phyloP scores from a whole-genome alignment of 78 protist genomes.

The Tieghemostelium lacteum region DNA sequence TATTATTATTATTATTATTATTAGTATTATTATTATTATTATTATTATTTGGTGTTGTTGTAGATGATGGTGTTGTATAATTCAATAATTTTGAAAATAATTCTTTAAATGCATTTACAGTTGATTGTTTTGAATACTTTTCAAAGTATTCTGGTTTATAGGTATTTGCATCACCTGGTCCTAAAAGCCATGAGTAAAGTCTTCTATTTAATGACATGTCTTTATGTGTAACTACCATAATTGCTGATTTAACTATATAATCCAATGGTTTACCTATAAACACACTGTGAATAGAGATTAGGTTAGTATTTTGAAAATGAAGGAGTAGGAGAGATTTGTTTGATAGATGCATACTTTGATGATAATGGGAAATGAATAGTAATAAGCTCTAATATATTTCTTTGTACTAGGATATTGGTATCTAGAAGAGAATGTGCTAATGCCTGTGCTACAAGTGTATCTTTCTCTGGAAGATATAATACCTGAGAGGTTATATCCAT shows the following conservation, averaged over 20 bases:
- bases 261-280: conserved; percentile 32
- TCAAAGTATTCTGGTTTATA: conserved; percentile 30
- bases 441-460: conserved; percentile 58
- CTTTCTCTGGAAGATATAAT: conserved; percentile 69
- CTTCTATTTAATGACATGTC: conserved; percentile 75
- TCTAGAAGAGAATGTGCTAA: conserved; percentile 30
- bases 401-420: conserved; percentile 17
- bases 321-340: background rate
- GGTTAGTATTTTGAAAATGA: background rate
- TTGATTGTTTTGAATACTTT: conserved; percentile 29
- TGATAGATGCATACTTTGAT: background rate
- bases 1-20: background rate
- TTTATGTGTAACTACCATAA: conserved; percentile 39
- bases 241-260: conserved; percentile 26
- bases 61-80: too few species aligned
- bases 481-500: conserved; percentile 37
- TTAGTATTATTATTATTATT: background rate
- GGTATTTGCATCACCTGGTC: background rate
- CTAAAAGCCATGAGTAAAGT: conserved; percentile 62
- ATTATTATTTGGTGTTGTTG: background rate
- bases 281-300: background rate
- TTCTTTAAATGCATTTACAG: conserved; percentile 39
- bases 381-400: conserved; percentile 67
- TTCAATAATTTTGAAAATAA: too few species aligned
- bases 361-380: conserved; percentile 35